A percentile compares a stretch with the other conserved stretches of the same genome.
Conservation (phyloP, 2,329 filamentous ascomycete genomes). For the Penicillium glabrum region DNA sequence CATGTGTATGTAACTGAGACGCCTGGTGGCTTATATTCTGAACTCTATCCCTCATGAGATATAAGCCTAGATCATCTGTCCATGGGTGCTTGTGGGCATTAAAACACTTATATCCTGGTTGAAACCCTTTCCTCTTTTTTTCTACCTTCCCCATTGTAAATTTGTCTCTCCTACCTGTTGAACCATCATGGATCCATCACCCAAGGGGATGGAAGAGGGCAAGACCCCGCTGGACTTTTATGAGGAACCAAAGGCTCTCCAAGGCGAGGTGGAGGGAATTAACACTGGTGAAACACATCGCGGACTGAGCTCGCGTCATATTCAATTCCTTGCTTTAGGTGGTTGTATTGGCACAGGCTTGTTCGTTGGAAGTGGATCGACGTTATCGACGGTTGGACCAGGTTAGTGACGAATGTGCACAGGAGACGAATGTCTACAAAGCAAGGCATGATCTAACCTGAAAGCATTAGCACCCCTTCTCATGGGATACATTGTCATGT, state of each 20-base stretch:
- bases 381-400: constrained; percentile 51
- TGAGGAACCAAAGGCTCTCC: constrained; percentile 8
- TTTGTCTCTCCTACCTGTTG: not conserved
- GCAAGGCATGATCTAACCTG: not conserved
- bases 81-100: not conserved
- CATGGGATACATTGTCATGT: constrained; percentile 40
- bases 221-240: not conserved
- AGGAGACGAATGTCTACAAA: not conserved
- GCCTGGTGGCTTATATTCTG: not conserved
- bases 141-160: not conserved
- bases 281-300: constrained; percentile 15
- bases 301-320: constrained; percentile 28
- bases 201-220: constrained; percentile 8
- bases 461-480: constrained; percentile 29
- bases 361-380: constrained; percentile 52
- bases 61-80: not conserved
- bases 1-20: not conserved
- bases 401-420: constrained; percentile 9
- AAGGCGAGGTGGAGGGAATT: constrained; percentile 5
- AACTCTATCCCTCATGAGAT: not conserved
- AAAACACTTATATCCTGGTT: not conserved
- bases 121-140: not conserved
- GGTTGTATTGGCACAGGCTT: constrained; percentile 53
- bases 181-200: constrained; percentile 3
- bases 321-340: constrained; percentile 30